Percentiles rank a stretch among this genome's conserved stretches.
Conservation (phyloP, 805 yeast species). For the Yarrowia hollandica region DNA sequence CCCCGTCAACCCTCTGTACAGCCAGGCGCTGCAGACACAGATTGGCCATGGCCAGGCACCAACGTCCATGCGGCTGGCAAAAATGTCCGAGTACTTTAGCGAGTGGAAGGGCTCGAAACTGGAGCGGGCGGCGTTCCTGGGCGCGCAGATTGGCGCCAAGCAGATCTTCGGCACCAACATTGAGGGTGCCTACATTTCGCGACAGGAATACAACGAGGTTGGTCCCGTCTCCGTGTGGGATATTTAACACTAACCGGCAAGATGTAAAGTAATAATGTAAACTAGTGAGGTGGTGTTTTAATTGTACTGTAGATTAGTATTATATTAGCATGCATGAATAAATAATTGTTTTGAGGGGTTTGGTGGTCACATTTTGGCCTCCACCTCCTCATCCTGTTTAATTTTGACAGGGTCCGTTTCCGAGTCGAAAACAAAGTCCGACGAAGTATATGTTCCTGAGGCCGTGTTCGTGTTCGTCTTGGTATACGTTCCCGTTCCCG, state of each 20-base stretch:
- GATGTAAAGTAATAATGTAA: slow-evolving; percentile 13
- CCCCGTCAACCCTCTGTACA: slow-evolving; percentile 47
- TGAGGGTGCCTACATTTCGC: slow-evolving; percentile 64
- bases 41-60: slow-evolving; percentile 68
- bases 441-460: background rate
- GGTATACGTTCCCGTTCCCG: no score
- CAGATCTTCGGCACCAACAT: slow-evolving; percentile 70
- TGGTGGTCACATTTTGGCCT: slow-evolving; percentile 2
- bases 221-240: slow-evolving; percentile 90
- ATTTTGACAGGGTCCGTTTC: slow-evolving; percentile 7
- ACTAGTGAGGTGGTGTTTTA: no score
- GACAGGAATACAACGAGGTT: slow-evolving; percentile 67
- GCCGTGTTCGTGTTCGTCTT: no score
- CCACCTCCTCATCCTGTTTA: slow-evolving; percentile 7
- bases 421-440: slow-evolving; percentile 1
- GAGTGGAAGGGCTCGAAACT: slow-evolving; percentile 86
- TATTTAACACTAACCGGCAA: slow-evolving; percentile 32
- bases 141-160: slow-evolving; percentile 84
- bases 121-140: slow-evolving; percentile 76
- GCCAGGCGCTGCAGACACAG: slow-evolving; percentile 33
- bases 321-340: slow-evolving; percentile 5
- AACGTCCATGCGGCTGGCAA: slow-evolving; percentile 62
- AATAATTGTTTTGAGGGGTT: background rate
- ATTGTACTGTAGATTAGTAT: background rate
- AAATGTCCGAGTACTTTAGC: slow-evolving; percentile 87